These are phyloP conservation scores for Aphanomyces astaci DNA, from an alignment of 352 stramenopile genomes.

Conservation along the genomic window DNA sequence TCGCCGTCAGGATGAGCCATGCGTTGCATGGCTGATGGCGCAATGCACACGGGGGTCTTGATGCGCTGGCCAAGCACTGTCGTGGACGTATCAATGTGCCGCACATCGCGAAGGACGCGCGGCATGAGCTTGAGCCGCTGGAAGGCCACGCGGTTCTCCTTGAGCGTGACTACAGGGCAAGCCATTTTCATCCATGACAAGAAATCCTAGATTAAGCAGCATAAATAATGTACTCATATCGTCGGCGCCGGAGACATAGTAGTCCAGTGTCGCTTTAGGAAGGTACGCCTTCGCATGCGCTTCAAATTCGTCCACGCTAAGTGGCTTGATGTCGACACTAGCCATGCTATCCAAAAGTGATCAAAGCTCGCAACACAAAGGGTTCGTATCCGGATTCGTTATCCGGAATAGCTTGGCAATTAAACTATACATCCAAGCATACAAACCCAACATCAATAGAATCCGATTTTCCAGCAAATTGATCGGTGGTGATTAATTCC, in stretches of 20 bases:
- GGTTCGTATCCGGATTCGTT: no score
- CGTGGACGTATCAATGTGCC: conserved; percentile 86
- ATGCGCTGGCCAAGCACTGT: conserved; percentile 88
- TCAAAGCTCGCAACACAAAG: no score
- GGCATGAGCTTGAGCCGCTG: conserved; percentile 90
- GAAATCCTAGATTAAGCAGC: no score
- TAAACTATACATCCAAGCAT: no score
- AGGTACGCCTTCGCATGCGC: conserved; percentile 82
- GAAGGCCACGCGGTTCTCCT: conserved; percentile 84
- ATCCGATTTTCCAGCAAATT: no score
- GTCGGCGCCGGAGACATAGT: conserved; percentile 89
- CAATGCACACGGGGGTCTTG: conserved; percentile 90
- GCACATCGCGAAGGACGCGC: conserved; percentile 90
- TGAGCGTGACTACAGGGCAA: conserved; percentile 33
- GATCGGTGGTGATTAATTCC: no score
- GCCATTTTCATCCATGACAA: conserved; percentile 41
- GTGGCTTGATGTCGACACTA: conserved; percentile 56
- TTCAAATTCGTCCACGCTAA: conserved; percentile 89
- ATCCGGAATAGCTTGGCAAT: no score
- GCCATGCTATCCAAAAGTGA: no score
- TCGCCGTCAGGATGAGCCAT: conserved; percentile 95
- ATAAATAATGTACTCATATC: conserved; percentile 82
- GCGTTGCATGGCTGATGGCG: conserved; percentile 85
- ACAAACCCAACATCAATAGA: no score
- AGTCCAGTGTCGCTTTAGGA: conserved; percentile 87